A percentile compares a stretch with the other conserved stretches of the same genome.
Evolutionary conservation across 2,329 filamentous ascomycete species (phyloP).

Genomic region (Lachnellula willkommii): DNA sequence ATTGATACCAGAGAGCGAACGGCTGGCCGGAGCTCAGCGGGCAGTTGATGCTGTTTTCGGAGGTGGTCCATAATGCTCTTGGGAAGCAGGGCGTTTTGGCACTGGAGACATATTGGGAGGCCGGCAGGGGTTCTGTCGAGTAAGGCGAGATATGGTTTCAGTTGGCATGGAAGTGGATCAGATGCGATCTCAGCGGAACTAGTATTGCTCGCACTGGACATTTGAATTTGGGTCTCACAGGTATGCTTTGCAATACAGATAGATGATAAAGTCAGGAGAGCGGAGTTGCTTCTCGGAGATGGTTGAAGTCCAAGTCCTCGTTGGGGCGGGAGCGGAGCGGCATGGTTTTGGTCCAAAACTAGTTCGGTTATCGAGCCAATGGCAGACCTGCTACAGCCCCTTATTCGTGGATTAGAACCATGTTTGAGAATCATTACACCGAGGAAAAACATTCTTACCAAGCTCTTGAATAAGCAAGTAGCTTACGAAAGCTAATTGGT

Average conservation of each 20-base stretch:
- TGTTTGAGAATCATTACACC: constrained; percentile 1
- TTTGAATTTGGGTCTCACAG: too few species aligned
- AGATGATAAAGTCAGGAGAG: neutral
- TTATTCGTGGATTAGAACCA: constrained; percentile 7
- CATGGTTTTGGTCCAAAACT: neutral
- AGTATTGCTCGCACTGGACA: too few species aligned
- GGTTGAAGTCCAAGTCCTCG: neutral
- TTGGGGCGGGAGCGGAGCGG: neutral
- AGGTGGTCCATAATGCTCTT: constrained; percentile 17
- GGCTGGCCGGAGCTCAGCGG: constrained; percentile 1
- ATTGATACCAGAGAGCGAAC: constrained; percentile 7
- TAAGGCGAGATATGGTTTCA: constrained; percentile 5
- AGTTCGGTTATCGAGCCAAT: neutral
- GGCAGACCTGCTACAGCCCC: too few species aligned
- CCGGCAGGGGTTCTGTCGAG: constrained; percentile 1
- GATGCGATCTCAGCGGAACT: too few species aligned
- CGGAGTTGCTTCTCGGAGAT: neutral
- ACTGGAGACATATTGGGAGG: constrained; percentile 12
- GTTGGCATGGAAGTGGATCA: neutral
- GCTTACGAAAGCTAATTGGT: neutral
- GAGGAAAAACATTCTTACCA: neutral
- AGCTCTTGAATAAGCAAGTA: neutral
- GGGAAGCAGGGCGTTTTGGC: constrained; percentile 16
- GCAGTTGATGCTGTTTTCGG: constrained; percentile 17
- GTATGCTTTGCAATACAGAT: too few species aligned